These are phyloP conservation scores for Thraustochytrium sp. DNA, from an alignment of 352 stramenopile genomes.

Conservation along the genomic window DNA sequence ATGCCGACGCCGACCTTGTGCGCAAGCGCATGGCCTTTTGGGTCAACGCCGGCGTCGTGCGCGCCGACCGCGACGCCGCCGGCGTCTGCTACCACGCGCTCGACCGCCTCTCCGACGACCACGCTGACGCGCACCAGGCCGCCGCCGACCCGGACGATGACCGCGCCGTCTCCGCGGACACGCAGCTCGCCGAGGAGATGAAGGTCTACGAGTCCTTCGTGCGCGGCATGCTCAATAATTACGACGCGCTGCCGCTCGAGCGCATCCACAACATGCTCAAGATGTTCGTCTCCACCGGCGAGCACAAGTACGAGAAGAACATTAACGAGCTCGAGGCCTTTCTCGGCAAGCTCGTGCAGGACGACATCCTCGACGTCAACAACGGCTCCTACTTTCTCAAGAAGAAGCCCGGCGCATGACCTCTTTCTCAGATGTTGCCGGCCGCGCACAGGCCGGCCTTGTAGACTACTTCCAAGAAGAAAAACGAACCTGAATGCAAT, in stretches of 20 bases:
- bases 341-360: conserved; percentile 24
- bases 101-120: conserved; percentile 51
- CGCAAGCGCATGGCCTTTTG: conserved; percentile 63
- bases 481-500: too few relatives aligned
- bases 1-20: conserved; percentile 56
- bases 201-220: conserved; percentile 88
- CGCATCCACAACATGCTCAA: conserved; percentile 90
- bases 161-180: conserved; percentile 75
- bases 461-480: too few relatives aligned
- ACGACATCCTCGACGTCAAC: neutral
- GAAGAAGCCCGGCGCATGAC: neutral
- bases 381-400: conserved; percentile 15
- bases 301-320: conserved; percentile 43
- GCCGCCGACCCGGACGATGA: conserved; percentile 57
- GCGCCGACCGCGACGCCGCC: neutral
- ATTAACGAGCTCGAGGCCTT: conserved; percentile 10
- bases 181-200: conserved; percentile 82
- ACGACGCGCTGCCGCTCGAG: conserved; percentile 79
- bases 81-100: conserved; percentile 20
- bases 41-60: conserved; percentile 62
- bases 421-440: neutral
- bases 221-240: conserved; percentile 87
- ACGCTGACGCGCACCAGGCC: conserved; percentile 16
- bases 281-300: conserved; percentile 58
- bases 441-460: neutral